Base-by-base conservation (phyloP, 495 filamentous ascomycete genomes). In the Penicillium cinerascens region DNA sequence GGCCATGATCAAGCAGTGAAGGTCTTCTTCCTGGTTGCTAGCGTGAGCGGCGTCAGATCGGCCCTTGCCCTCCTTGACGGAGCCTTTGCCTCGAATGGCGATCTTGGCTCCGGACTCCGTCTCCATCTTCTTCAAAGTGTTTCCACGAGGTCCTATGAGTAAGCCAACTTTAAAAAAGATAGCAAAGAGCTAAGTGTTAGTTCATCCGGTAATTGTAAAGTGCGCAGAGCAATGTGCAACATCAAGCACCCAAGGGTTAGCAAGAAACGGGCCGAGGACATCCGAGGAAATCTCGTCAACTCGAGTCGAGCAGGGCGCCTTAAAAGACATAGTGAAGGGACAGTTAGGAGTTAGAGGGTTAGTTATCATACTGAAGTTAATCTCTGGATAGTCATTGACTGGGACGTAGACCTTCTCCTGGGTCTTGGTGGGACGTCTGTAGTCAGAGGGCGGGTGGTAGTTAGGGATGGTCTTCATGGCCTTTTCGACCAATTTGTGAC, bases 351-450 rank as follows among this genome's bases (percentile, higher is more conserved):
- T 88, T 87, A 89, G 87, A 91, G 89, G 91, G 91, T 95, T 95
- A 95, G 91, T 86, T 88, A 92, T 92, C 92, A 89, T 96, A 98
- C 93, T 97, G 89, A 97, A 99, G 88, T 99, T 99, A 88, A 99
- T 97, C 76, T 97, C 95, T 81, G 95, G 95, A 77, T 99, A 99
- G 75, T 99, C 95, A 85, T 97, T 97, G 78, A 98, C 93, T 65
- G 93, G 93, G 67, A 98, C 93, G 71, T 98, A 98, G 85, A 98
- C 92, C 82, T 97, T 98, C 84, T 98, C 93, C 74, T 97, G 91
- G 64, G 93, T 97, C 88, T 97, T 98, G 64, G 91, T 95, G 35
- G 93, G 93, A 49, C 93, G 89, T 68, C 93, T 89, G 70, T 97
- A 97, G 71, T 98, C 93, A 76, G 90, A 86, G 37, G 93, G 93